These are phyloP conservation scores for Penicillium atrosanguineum DNA, from an alignment of 495 filamentous ascomycete genomes.

Conservation along the genomic window DNA sequence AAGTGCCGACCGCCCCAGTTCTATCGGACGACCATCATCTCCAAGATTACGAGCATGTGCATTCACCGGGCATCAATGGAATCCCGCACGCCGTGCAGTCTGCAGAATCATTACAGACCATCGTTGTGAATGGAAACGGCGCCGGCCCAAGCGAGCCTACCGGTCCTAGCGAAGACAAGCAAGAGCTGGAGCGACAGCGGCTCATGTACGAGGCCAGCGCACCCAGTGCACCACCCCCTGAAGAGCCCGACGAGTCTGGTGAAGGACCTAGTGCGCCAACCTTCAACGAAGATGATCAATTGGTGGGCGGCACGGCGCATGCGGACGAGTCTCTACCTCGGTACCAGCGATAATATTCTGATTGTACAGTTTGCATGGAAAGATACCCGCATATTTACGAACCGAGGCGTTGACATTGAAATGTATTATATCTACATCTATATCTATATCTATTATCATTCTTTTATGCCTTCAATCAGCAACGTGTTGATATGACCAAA, in stretches of 20 bases:
- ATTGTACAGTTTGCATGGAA: constrained; percentile 28
- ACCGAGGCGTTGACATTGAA: constrained; percentile 17
- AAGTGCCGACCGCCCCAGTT: constrained; percentile 36
- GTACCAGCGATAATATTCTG: constrained; percentile 40
- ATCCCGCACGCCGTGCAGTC: constrained; percentile 38
- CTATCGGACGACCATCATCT: constrained; percentile 40
- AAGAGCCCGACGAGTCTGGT: constrained; percentile 36
- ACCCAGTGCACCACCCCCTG: constrained; percentile 41
- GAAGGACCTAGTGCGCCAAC: constrained; percentile 62
- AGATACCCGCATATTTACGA: constrained; percentile 32
- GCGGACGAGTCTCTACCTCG: constrained; percentile 48
- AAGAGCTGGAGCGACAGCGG: constrained; percentile 75
- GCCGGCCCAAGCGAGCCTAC: constrained; percentile 22
- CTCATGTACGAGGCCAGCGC: constrained; percentile 71
- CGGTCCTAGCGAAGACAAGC: constrained; percentile 66
- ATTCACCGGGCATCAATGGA: constrained; percentile 20
- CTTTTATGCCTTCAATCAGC: neutral
- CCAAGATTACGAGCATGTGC: constrained; percentile 38
- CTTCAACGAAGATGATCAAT: constrained; percentile 57
- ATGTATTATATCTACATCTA: constrained; percentile 10
- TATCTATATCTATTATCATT: neutral
- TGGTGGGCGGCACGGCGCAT: constrained; percentile 37
- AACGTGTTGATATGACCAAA: neutral
- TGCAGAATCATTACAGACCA: constrained; percentile 41
- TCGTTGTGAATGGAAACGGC: constrained; percentile 24